A percentile compares a stretch with the other conserved stretches of the same genome.
Conservation (phyloP, 495 filamentous ascomycete genomes). For the Tuber indicum region DNA sequence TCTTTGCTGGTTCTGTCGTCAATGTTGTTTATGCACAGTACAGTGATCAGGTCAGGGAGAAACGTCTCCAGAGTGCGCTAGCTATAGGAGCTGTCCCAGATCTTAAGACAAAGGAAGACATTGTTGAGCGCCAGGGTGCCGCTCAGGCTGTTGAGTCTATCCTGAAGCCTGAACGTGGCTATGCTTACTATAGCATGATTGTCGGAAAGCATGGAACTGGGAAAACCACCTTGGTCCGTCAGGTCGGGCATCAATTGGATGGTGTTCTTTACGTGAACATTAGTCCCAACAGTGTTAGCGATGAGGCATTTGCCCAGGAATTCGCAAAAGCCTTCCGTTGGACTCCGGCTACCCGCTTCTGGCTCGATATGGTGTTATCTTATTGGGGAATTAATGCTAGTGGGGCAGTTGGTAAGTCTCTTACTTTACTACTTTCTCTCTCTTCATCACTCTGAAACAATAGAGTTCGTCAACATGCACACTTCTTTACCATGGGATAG, state of each 20-base stretch:
- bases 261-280: neutral
- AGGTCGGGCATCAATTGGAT: neutral
- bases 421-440: no score
- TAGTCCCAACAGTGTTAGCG: neutral
- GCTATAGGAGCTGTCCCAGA: neutral
- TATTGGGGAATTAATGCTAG: no score
- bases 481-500: no score
- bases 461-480: no score
- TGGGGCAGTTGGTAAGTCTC: no score
- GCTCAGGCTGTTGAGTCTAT: neutral
- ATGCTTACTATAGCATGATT: neutral
- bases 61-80: neutral
- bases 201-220: slow-evolving; percentile 1
- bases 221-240: neutral
- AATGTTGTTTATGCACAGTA: neutral
- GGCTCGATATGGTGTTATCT: no score
- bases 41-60: neutral
- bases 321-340: no score
- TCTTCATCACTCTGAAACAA: no score
- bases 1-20: neutral
- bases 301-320: no score
- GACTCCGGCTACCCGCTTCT: no score
- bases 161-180: neutral
- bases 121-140: neutral
- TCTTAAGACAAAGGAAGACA: neutral